phyloP scores from a whole-genome alignment of 192 early-diverging fungal genomes.

The Coemansia furcata region DNA sequence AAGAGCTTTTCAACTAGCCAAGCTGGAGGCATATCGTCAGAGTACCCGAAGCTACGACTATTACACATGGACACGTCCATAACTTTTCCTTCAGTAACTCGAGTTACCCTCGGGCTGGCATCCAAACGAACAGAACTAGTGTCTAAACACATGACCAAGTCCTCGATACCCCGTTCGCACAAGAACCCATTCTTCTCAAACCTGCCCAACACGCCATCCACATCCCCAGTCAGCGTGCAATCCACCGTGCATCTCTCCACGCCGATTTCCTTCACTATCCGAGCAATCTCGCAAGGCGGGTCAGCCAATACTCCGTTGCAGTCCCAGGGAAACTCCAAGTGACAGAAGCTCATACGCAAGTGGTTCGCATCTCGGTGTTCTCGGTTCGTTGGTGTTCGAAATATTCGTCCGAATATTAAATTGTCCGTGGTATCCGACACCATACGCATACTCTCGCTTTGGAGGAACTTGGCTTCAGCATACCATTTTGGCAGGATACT shows the following conservation, averaged over 20 bases:
- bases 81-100: background rate
- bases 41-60: constrained; percentile 18
- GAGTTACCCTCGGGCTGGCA: background rate
- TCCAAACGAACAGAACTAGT: background rate
- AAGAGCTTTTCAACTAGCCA: constrained; percentile 27
- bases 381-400: constrained; percentile 22
- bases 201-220: background rate
- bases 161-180: constrained; percentile 13
- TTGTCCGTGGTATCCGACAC: constrained; percentile 15
- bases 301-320: constrained; percentile 19
- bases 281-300: constrained; percentile 23
- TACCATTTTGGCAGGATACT: constrained; percentile 33
- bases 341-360: constrained; percentile 25
- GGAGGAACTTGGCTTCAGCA: constrained; percentile 25
- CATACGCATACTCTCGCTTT: constrained; percentile 10
- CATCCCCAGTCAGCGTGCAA: constrained; percentile 13
- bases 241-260: constrained; percentile 26
- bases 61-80: constrained; percentile 11
- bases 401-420: constrained; percentile 28
- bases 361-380: constrained; percentile 28
- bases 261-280: background rate
- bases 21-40: background rate
- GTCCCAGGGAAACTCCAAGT: constrained; percentile 41
- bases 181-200: constrained; percentile 11
- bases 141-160: constrained; percentile 14